Percentiles rank a stretch among this genome's conserved stretches.
Conservation (phyloP, 2,329 filamentous ascomycete genomes). For the Talaromyces sp. region DNA sequence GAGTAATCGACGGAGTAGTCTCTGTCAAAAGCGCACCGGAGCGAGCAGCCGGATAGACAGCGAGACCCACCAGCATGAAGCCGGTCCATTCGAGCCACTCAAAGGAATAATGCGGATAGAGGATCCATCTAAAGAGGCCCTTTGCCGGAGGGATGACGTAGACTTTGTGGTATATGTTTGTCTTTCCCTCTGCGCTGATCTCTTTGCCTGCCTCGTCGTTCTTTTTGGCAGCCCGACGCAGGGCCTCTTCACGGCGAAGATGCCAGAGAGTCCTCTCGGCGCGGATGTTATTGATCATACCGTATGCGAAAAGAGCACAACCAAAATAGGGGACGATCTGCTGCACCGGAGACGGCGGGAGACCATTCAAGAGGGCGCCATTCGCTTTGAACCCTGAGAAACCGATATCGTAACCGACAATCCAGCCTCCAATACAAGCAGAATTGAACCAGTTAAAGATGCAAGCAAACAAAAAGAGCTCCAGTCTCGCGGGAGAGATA, state of each 20-base stretch:
- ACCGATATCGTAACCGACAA: slow-evolving; percentile 68
- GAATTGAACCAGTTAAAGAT: slow-evolving; percentile 79
- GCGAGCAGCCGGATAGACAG: slow-evolving; percentile 25
- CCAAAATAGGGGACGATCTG: slow-evolving; percentile 55
- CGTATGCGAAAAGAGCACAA: slow-evolving; percentile 69
- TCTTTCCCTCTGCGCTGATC: slow-evolving; percentile 20
- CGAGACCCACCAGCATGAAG: slow-evolving; percentile 62
- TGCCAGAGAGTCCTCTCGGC: slow-evolving; percentile 88
- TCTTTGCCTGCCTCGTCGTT: slow-evolving; percentile 18
- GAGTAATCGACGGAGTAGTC: slow-evolving; percentile 20
- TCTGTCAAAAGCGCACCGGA: background rate
- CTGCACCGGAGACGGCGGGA: slow-evolving; percentile 13
- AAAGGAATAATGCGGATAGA: slow-evolving; percentile 91
- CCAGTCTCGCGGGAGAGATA: slow-evolving; percentile 81
- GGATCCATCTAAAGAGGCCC: slow-evolving; percentile 74
- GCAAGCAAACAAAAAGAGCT: slow-evolving; percentile 62
- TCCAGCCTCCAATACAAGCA: slow-evolving; percentile 71
- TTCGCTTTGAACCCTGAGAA: slow-evolving; percentile 14
- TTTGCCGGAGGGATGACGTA: slow-evolving; percentile 80
- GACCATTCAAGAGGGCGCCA: background rate
- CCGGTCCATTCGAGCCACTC: slow-evolving; percentile 97
- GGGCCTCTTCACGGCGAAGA: slow-evolving; percentile 67
- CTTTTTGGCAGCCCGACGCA: slow-evolving; percentile 37
- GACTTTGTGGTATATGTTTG: slow-evolving; percentile 65
- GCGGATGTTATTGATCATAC: slow-evolving; percentile 75